Percentiles rank a stretch among this genome's conserved stretches.
Conservation (phyloP, 169 alveolate species). For the Eimeria acervulina region DNA sequence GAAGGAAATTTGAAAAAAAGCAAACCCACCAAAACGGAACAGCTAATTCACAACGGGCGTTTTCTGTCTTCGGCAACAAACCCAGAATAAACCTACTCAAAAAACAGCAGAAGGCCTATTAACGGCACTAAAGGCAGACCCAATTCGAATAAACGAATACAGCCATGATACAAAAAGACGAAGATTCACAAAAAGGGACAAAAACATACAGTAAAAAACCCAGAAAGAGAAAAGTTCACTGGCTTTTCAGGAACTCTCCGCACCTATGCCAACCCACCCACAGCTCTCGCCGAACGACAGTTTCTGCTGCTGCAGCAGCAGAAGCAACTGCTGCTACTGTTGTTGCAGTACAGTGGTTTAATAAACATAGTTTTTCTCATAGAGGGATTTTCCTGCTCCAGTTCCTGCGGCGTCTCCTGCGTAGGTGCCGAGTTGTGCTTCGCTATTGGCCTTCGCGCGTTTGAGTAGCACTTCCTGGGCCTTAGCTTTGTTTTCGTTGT, state of each 20-base stretch:
- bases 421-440: slow-evolving; percentile 97
- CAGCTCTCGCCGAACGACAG: too few species aligned
- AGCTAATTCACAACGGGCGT: too few species aligned
- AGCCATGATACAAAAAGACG: background rate
- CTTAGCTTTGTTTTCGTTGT: slow-evolving; percentile 96
- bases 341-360: slow-evolving; percentile 13
- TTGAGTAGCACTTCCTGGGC: slow-evolving; percentile 97
- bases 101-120: too few species aligned
- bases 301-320: background rate
- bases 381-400: slow-evolving; percentile 87
- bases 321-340: background rate
- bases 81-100: too few species aligned
- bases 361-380: slow-evolving; percentile 88
- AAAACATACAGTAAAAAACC: too few species aligned
- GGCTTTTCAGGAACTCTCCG: too few species aligned
- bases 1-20: too few species aligned
- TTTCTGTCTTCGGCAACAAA: too few species aligned
- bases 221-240: too few species aligned
- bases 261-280: background rate
- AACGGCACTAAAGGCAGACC: too few species aligned
- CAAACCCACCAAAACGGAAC: too few species aligned
- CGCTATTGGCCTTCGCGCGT: slow-evolving; percentile 98
- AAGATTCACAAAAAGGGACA: background rate
- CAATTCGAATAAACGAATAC: background rate
- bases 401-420: slow-evolving; percentile 89